These are phyloP conservation scores for Linum lewisii DNA, from an alignment of 345 rosid species.

Conservation along the genomic window DNA sequence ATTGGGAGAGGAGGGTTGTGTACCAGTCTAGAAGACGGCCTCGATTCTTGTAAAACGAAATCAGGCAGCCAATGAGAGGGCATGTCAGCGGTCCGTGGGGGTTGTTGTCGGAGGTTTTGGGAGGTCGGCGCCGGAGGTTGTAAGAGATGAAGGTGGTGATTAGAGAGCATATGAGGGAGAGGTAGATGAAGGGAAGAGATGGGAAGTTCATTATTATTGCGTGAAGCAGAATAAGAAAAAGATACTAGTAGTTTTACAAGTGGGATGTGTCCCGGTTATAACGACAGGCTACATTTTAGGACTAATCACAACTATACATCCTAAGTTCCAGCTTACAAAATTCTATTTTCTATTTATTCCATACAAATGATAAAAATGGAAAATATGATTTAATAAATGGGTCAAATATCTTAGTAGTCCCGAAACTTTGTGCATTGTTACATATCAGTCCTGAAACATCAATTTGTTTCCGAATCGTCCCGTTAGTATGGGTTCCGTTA, in stretches of 20 bases:
- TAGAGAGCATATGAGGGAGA: constrained; percentile 15
- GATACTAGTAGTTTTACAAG: neutral
- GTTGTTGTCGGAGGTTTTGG: constrained; percentile 8
- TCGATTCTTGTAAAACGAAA: constrained; percentile 57
- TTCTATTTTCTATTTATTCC: no score
- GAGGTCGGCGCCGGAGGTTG: constrained; percentile 14
- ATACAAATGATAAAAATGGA: no score
- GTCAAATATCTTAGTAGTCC: no score
- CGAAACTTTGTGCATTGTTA: no score
- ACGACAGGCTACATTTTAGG: neutral
- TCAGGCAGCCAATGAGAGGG: constrained; percentile 64
- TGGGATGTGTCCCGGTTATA: neutral
- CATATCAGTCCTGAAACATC: no score
- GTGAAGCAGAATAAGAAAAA: constrained; percentile 12
- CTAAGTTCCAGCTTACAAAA: no score
- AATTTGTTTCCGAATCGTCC: no score
- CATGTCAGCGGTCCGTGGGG: constrained; percentile 42
- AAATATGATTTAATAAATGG: no score
- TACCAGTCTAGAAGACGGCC: constrained; percentile 72
- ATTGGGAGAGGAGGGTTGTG: constrained; percentile 47
- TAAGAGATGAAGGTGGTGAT: constrained; percentile 7
- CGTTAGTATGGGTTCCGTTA: no score
- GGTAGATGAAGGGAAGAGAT: constrained; percentile 9
- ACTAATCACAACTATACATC: neutral
- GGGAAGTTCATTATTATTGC: constrained; percentile 1